Base-by-base conservation (phyloP, 192 early-diverging fungal species). In the Chytriomyces confervae region DNA sequence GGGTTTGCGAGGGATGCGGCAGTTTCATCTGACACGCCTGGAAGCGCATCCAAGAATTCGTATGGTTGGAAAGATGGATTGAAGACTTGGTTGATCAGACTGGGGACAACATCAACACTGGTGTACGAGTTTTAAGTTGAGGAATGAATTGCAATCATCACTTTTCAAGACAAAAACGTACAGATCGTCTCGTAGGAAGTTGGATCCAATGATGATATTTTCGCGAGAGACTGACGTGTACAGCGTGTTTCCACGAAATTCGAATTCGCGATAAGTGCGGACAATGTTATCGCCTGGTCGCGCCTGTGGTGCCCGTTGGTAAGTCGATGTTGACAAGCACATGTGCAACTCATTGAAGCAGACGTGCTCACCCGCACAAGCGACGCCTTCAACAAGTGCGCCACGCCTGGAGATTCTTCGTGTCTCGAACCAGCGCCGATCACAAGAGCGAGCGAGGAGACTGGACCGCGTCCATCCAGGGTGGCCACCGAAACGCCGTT, bases 111-210 rank as follows among this genome's bases (percentile, higher is more conserved):
- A 66, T 96, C 95, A 70, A 94, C 93, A 79, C 95, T 96, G 79
- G 36, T 36, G 36, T 4, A 4, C 0, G 36, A 2, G 36, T 36
- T 36, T 36, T 3, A 36, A 36, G 2, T 36, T 36, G 3, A 36
- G 36, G 36, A 36, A 36, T 36, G 36, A 36, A 36, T 36, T 36
- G 36, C 36, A 36, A 36, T 36, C 36, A 36, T 36, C 36, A 4
- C 36, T 36, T 18, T 16, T 36, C 0, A 36, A 36, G 36, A 36
- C 36, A 36, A 36, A 9, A 23, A 89, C 92, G 77, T 87, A 94
- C 92, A 95, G 86, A 82, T 97, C 94, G 72, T 94, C 93, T 64
- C 89, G 84, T 79, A 99, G 91, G 88, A 96, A 96, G 81, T 94
- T 92, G 72, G 94, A 92, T n/a, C 90, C 92, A 86, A 94, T 88